Evolutionary conservation across 2,329 filamentous ascomycete species (phyloP).

Genomic region (Fusarium tanahbumbuense): DNA sequence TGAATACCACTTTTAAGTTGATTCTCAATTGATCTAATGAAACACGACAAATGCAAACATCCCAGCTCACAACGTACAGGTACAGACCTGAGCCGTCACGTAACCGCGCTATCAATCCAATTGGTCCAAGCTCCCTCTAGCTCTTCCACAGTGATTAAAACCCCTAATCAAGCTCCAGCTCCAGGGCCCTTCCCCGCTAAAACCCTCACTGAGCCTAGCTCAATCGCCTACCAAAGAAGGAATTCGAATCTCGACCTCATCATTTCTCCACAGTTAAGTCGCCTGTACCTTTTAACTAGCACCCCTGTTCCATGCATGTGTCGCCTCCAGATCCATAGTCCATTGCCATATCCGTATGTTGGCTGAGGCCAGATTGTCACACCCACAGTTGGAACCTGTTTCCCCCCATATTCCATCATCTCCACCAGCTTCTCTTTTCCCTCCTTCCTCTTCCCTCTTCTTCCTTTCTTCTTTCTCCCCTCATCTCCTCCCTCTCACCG

Average conservation of each 20-base stretch:
- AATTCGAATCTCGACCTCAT: conserved; percentile 4
- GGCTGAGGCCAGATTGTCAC: conserved; percentile 49
- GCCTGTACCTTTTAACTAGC: conserved; percentile 1
- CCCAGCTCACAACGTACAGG: not conserved
- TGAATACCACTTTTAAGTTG: not conserved
- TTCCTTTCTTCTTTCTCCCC: conserved; percentile 8
- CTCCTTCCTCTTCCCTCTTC: conserved; percentile 14
- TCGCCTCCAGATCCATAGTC: conserved; percentile 18
- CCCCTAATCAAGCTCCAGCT: conserved; percentile 28
- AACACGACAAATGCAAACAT: not conserved
- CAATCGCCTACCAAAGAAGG: not conserved
- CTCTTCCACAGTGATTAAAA: conserved; percentile 11
- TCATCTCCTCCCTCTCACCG: conserved; percentile 11
- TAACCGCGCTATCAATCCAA: conserved; percentile 7
- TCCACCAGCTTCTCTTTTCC: conserved; percentile 31
- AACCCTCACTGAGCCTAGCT: conserved; percentile 2
- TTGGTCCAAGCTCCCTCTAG: conserved; percentile 26
- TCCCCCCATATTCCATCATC: conserved; percentile 39
- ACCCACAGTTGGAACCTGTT: conserved; percentile 31
- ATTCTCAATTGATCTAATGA: not conserved
- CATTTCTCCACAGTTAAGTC: conserved; percentile 27
- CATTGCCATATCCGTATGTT: conserved; percentile 19
- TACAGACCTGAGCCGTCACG: not conserved
- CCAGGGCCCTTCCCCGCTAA: conserved; percentile 6
- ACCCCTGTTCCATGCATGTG: conserved; percentile 26